phyloP scores from a whole-genome alignment of 75 land plant genomes.

The Gnetum montanum region DNA sequence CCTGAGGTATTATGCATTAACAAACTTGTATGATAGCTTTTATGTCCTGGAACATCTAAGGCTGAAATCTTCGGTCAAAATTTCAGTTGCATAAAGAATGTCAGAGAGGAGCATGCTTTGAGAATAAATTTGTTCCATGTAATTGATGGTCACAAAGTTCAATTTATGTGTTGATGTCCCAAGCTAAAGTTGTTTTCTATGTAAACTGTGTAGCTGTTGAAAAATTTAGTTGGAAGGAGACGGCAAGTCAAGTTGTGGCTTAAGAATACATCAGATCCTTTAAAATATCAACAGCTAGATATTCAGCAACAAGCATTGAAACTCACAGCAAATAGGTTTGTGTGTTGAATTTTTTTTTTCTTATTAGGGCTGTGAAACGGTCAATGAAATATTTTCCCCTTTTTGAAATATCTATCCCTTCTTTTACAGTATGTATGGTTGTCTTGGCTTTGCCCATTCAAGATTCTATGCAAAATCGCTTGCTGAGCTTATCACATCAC shows the following conservation, averaged over 20 bases:
- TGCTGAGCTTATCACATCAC: constrained; percentile 91
- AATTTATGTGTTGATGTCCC: no score
- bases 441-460: constrained; percentile 90
- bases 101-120: no score
- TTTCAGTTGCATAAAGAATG: no score
- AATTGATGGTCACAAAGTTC: no score
- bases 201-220: constrained; percentile 52
- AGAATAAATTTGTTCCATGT: no score
- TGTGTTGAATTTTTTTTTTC: background rate
- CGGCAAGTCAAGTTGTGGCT: constrained; percentile 71
- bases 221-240: constrained; percentile 82
- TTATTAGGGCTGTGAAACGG: no score
- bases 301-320: constrained; percentile 97
- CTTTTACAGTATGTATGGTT: constrained; percentile 89
- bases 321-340: constrained; percentile 96
- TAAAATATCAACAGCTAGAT: constrained; percentile 82
- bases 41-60: background rate
- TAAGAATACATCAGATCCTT: constrained; percentile 62
- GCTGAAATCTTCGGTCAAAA: no score
- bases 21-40: no score
- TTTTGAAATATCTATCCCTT: no score
- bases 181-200: no score
- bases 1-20: constrained; percentile 83
- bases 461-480: constrained; percentile 98
- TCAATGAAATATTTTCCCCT: no score